Conservation (phyloP, 805 yeast genomes). For the Schwanniomyces sp. region DNA sequence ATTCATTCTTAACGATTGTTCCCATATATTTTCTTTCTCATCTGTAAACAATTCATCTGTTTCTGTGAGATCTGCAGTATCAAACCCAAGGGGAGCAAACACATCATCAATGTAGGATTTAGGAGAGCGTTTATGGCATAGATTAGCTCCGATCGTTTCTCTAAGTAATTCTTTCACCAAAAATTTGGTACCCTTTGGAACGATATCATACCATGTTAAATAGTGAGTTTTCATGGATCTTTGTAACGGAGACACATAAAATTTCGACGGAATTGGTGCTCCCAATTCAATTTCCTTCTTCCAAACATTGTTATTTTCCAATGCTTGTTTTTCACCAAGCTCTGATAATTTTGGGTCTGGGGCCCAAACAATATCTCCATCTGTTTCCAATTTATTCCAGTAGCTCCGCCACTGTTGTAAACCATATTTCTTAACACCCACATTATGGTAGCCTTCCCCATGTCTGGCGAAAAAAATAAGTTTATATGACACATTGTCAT, state of each 20-base stretch:
- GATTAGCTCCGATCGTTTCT: constrained; percentile 60
- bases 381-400: constrained; percentile 53
- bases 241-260: constrained; percentile 63
- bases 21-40: constrained; percentile 41
- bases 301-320: constrained; percentile 46
- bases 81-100: constrained; percentile 35
- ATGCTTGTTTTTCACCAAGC: constrained; percentile 57
- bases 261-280: constrained; percentile 55
- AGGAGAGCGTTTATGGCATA: constrained; percentile 58
- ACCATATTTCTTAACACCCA: constrained; percentile 57
- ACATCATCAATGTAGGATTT: constrained; percentile 37
- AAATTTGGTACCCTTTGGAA: constrained; percentile 23
- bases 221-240: constrained; percentile 59
- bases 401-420: constrained; percentile 53
- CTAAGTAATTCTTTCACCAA: constrained; percentile 46
- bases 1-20: constrained; percentile 51
- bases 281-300: constrained; percentile 41
- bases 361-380: constrained; percentile 55
- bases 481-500: constrained; percentile 43
- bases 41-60: constrained; percentile 49
- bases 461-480: constrained; percentile 60
- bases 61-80: constrained; percentile 45
- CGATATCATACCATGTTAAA: constrained; percentile 48
- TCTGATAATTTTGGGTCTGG: constrained; percentile 63
- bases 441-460: constrained; percentile 69